Evolutionary conservation across 148 eudicot species (phyloP), one percentile per base, ranked within the genome.

Genomic region (Rhododendron vialii): DNA sequence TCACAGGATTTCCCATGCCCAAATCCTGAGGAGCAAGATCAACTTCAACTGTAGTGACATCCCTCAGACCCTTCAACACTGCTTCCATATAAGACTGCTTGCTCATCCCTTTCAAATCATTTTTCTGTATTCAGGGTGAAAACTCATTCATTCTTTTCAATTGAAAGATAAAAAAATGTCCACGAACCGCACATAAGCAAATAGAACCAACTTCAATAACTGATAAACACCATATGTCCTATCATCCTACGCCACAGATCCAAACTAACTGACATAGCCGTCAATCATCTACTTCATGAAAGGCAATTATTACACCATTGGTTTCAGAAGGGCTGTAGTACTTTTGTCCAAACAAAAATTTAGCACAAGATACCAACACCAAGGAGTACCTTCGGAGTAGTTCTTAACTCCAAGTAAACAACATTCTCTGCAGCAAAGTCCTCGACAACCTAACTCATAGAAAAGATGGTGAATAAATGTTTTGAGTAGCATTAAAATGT

Each of bases 361-460:
- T 35, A 82, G 28, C 73, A 35, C 67, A 13, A 48, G 43, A n/a
- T 43, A 55, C 6, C 26, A 86, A 26, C 74, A 67, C 14, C 9
- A 59, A 45, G 3, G 59, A 86, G 81, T 90, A 97, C 99, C 99
- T 97, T 97, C 3, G 99, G 99, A 35, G 99, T 97, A 43, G 98
- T 97, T 90, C 99, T 93, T 65, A 97, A 51, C 89, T 97, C 99
- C 95, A 97, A 91, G 88, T 97, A 97, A 80, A 97, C 93, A 83
- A 97, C 98, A 89, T 97, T 97, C 82, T 97, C 99, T 36, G 96
- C 92, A 82, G 98, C 98, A 86, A 97, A 97, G 90, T 97, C 99
- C 85, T 97, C 99, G 79, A 95, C 91, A 85, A 95, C 98, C 99
- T 97, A 90, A 47, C 81, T 86, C 73, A 17, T 57, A 13, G 81